Percentiles rank a stretch among this genome's conserved stretches.
These are phyloP conservation scores for Botryotinia convoluta DNA, from an alignment of 2,329 filamentous ascomycete genomes.

Conservation along the genomic window DNA sequence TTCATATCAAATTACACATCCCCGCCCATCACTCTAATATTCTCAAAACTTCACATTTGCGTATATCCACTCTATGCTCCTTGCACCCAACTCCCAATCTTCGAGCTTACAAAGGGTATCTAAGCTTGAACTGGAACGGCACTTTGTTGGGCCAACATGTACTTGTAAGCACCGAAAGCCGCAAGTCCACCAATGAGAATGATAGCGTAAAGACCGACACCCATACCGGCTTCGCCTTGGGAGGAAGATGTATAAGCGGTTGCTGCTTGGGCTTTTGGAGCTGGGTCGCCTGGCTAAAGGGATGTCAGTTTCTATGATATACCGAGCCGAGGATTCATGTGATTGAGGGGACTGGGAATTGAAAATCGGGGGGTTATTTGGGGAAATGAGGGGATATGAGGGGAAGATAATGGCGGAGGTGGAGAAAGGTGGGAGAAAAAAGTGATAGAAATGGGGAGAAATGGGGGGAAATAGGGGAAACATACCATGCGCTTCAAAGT, in stretches of 20 bases:
- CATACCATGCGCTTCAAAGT: slow-evolving; percentile 77
- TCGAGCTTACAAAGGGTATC: neutral
- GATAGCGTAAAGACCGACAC: slow-evolving; percentile 77
- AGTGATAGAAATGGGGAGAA: slow-evolving; percentile 17
- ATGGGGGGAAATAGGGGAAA: slow-evolving; percentile 22
- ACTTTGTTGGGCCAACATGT: slow-evolving; percentile 56
- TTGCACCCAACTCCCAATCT: neutral
- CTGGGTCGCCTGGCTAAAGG: slow-evolving; percentile 70
- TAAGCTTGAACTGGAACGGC: slow-evolving; percentile 9
- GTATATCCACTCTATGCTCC: neutral
- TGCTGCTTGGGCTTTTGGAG: slow-evolving; percentile 49
- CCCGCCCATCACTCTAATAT: neutral
- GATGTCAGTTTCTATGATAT: neutral
- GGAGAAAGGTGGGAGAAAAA: slow-evolving; percentile 1
- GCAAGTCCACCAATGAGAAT: slow-evolving; percentile 72
- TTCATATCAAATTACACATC: neutral
- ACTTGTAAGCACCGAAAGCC: slow-evolving; percentile 83
- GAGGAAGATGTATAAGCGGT: slow-evolving; percentile 47
- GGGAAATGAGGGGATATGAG: neutral
- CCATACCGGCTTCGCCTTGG: slow-evolving; percentile 53
- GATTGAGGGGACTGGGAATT: neutral
- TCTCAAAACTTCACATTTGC: neutral
- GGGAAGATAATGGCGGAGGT: neutral
- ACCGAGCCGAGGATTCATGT: neutral
- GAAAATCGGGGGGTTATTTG: neutral